Conservation (phyloP, 192 early-diverging fungal genomes). For the Entophlyctis helioformis region DNA sequence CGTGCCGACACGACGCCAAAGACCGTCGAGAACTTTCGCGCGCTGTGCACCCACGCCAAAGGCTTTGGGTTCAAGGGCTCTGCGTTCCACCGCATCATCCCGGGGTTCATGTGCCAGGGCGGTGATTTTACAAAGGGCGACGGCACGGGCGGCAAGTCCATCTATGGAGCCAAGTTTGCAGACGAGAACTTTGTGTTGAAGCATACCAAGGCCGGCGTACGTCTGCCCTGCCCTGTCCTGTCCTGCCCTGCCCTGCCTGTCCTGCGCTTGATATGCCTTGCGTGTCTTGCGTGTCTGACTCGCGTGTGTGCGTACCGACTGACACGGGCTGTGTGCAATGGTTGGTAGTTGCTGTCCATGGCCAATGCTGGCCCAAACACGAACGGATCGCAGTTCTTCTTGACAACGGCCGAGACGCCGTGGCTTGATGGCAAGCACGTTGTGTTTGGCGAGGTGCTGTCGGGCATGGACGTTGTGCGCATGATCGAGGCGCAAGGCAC, state of each 20-base stretch:
- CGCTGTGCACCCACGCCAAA: conserved; percentile 86
- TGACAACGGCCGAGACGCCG: conserved; percentile 65
- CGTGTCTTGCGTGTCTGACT: no score
- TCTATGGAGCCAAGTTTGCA: conserved; percentile 68
- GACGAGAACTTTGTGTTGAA: conserved; percentile 55
- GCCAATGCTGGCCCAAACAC: conserved; percentile 84
- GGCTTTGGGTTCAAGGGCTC: conserved; percentile 70
- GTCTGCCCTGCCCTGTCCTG: no score
- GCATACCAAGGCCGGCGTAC: conserved; percentile 36
- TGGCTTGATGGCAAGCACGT: conserved; percentile 87
- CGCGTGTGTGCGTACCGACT: no score
- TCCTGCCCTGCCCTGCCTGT: no score
- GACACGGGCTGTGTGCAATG: no score
- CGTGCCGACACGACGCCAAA: conserved; percentile 22
- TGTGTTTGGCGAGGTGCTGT: conserved; percentile 45
- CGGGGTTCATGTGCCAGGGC: conserved; percentile 33
- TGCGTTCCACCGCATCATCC: conserved; percentile 80
- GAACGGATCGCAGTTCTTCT: conserved; percentile 88
- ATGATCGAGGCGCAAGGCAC: conserved; percentile 49
- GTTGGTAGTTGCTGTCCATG: conserved; percentile 52
- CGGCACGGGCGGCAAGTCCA: conserved; percentile 84
- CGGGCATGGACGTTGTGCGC: conserved; percentile 57
- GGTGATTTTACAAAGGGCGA: conserved; percentile 66
- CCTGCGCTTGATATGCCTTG: no score
- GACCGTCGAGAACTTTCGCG: conserved; percentile 89